Percentiles rank a stretch among this genome's conserved stretches.
Conservation (phyloP, 306 rosid genomes). For the Cucurbita maxima region DNA sequence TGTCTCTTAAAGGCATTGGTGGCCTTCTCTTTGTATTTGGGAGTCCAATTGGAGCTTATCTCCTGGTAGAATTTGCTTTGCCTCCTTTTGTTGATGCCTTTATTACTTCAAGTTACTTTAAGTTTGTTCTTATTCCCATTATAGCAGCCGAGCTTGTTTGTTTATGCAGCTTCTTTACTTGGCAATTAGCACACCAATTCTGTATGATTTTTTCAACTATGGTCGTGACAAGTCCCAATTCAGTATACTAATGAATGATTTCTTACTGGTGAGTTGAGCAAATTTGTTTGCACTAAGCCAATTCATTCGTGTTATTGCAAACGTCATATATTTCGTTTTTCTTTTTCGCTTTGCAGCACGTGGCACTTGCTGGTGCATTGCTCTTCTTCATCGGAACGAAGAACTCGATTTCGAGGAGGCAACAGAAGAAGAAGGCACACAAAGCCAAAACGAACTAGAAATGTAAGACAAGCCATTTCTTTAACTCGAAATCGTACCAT, state of each 20-base stretch:
- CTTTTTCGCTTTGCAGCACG: constrained; percentile 23
- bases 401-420: constrained; percentile 51
- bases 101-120: neutral
- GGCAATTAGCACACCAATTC: constrained; percentile 49
- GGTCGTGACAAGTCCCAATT: constrained; percentile 25
- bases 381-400: constrained; percentile 75
- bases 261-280: constrained; percentile 50
- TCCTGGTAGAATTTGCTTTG: constrained; percentile 31
- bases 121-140: neutral
- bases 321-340: constrained; percentile 4
- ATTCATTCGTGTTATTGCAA: neutral
- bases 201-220: constrained; percentile 74
- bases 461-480: neutral
- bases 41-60: constrained; percentile 53
- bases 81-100: neutral
- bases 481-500: neutral
- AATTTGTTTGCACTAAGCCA: neutral
- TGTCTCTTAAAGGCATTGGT: constrained; percentile 63
- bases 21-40: constrained; percentile 70
- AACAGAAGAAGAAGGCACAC: constrained; percentile 49
- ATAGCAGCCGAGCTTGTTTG: neutral
- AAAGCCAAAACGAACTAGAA: constrained; percentile 49
- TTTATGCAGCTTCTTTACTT: constrained; percentile 38
- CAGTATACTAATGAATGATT: constrained; percentile 36
- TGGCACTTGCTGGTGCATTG: constrained; percentile 69